Conservation (phyloP, 352 stramenopile species). For the Globisporangium carolinianum region DNA sequence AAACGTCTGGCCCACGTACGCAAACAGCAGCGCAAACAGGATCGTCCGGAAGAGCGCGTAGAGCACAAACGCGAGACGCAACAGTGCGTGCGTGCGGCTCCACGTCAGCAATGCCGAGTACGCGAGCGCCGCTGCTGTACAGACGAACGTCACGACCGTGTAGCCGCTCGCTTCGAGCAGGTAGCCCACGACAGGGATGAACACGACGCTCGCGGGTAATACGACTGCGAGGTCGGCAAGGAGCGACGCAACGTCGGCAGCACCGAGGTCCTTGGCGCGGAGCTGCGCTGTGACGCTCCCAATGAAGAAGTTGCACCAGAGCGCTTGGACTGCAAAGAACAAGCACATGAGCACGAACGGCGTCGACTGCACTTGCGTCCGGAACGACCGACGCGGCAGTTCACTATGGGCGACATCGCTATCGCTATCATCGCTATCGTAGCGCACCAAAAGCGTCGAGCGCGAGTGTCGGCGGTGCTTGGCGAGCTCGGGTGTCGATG, state of each 20-base stretch:
- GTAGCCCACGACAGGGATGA: constrained; percentile 65
- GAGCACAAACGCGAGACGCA: constrained; percentile 53
- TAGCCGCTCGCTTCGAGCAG: constrained; percentile 71
- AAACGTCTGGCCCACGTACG: constrained; percentile 69
- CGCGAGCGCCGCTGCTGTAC: constrained; percentile 28
- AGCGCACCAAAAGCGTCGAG: constrained; percentile 10
- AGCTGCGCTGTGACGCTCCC: constrained; percentile 56
- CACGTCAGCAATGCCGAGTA: constrained; percentile 42
- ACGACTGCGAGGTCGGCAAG: constrained; percentile 50
- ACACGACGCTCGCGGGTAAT: constrained; percentile 60
- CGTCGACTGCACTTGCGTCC: constrained; percentile 46
- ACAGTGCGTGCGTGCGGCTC: constrained; percentile 18
- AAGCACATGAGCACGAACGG: constrained; percentile 66
- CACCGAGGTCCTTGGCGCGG: constrained; percentile 33
- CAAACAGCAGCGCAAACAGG: constrained; percentile 80
- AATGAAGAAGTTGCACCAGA: constrained; percentile 85
- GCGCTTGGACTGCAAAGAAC: constrained; percentile 65
- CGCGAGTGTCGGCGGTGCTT: constrained; percentile 22
- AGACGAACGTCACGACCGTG: constrained; percentile 40
- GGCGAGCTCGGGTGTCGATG: constrained; percentile 42
- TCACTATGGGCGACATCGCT: constrained; percentile 3
- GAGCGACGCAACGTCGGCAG: constrained; percentile 29
- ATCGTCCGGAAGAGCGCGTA: constrained; percentile 82
- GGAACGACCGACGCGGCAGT: constrained; percentile 52
- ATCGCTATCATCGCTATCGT: constrained; percentile 19